phyloP scores from a whole-genome alignment of 129 eudicot species.

The Artemisia argyi region DNA sequence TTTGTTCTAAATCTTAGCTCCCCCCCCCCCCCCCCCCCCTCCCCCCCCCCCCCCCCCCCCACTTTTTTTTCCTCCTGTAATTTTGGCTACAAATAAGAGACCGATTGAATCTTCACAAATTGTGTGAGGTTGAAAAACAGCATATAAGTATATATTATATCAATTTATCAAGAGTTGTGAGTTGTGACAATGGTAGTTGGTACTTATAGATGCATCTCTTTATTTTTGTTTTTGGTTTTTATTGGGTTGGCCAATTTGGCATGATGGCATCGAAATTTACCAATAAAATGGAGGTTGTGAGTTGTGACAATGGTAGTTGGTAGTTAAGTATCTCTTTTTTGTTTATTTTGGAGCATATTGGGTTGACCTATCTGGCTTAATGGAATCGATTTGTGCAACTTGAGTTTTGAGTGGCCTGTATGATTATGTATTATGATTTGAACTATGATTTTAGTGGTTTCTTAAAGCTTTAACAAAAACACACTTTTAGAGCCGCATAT shows the following conservation, averaged over 20 bases:
- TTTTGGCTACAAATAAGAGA: background rate
- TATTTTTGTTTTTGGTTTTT: background rate
- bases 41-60: too few species aligned
- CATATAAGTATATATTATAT: background rate
- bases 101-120: background rate
- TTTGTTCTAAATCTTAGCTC: background rate
- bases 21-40: background rate
- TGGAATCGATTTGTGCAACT: background rate
- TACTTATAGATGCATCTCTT: background rate
- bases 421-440: too few species aligned
- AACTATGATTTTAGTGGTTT: too few species aligned
- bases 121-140: background rate
- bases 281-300: background rate
- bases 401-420: too few species aligned
- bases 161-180: background rate
- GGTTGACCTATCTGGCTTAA: background rate
- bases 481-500: too few species aligned
- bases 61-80: background rate
- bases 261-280: background rate
- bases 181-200: conserved; percentile 10
- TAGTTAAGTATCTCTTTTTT: too few species aligned
- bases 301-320: background rate
- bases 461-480: too few species aligned
- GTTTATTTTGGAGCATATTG: background rate
- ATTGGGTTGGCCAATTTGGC: conserved; percentile 2